Conservation (phyloP, 129 eudicot species). For the Lactuca sativa region DNA sequence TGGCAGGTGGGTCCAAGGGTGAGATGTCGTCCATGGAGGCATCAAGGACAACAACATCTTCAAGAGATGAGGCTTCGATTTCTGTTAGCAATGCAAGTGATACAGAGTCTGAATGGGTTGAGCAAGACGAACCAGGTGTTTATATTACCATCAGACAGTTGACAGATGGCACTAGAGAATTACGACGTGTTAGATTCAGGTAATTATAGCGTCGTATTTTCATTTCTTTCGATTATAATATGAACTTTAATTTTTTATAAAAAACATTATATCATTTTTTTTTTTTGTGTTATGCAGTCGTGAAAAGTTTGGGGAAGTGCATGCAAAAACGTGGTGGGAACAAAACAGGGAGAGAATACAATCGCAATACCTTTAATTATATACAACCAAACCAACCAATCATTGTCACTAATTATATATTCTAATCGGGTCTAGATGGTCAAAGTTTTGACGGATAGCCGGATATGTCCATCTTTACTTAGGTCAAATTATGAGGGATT, state of each 20-base stretch:
- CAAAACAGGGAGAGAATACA: slow-evolving; percentile 95
- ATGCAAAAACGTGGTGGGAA: slow-evolving; percentile 98
- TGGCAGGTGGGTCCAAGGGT: slow-evolving; percentile 50
- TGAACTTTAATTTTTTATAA: too few species aligned
- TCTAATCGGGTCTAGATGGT: slow-evolving; percentile 31
- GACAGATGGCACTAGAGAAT: slow-evolving; percentile 90
- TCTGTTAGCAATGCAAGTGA: slow-evolving; percentile 95
- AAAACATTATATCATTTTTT: neutral
- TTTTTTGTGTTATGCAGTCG: slow-evolving; percentile 49
- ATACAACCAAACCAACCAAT: slow-evolving; percentile 10
- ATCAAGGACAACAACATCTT: slow-evolving; percentile 84
- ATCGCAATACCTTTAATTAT: slow-evolving; percentile 70
- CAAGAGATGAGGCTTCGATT: slow-evolving; percentile 76
- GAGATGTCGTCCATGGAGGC: slow-evolving; percentile 85
- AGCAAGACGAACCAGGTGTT: slow-evolving; percentile 93
- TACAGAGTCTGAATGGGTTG: slow-evolving; percentile 89
- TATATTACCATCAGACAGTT: slow-evolving; percentile 89
- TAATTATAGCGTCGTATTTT: neutral
- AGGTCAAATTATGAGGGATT: slow-evolving; percentile 7
- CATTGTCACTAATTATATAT: slow-evolving; percentile 16
- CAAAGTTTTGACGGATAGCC: slow-evolving; percentile 19
- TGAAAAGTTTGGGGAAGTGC: slow-evolving; percentile 81
- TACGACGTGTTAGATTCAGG: slow-evolving; percentile 96
- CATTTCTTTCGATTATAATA: too few species aligned
- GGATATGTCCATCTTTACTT: neutral